These are phyloP conservation scores for Mucor plumbeus DNA, from an alignment of 371 early-diverging fungal species.

Conservation along the genomic window DNA sequence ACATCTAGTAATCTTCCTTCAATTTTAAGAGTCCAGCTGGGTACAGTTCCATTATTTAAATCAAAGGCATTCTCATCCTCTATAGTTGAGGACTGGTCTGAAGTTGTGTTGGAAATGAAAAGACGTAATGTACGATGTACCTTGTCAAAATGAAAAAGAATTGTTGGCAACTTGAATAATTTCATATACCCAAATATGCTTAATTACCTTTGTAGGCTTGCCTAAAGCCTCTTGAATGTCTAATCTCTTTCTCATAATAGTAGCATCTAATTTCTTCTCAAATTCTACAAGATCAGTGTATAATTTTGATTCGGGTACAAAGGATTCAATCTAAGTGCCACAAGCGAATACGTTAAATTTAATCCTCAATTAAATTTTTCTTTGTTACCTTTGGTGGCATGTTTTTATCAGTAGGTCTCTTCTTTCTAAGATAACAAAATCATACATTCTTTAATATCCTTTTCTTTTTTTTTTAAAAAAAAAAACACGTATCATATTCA, in stretches of 20 bases:
- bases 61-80: constrained; percentile 58
- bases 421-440: constrained; percentile 43
- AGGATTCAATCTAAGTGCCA: constrained; percentile 74
- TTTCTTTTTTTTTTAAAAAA: background rate
- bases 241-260: constrained; percentile 86
- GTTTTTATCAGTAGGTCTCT: constrained; percentile 65
- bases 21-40: constrained; percentile 92
- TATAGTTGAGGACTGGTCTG: constrained; percentile 57
- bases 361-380: background rate
- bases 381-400: constrained; percentile 58
- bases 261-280: constrained; percentile 89
- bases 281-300: constrained; percentile 85
- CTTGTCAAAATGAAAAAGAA: constrained; percentile 31
- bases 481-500: background rate
- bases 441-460: background rate
- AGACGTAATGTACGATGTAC: constrained; percentile 85
- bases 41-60: constrained; percentile 61
- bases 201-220: constrained; percentile 70
- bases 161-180: no score
- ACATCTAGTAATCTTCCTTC: constrained; percentile 88
- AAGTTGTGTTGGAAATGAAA: constrained; percentile 86
- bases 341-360: background rate
- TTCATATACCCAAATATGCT: no score
- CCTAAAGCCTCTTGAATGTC: constrained; percentile 87
- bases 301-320: constrained; percentile 90